Base-by-base conservation (phyloP, 805 yeast species). In the Maudiozyma serrabonitensis region DNA sequence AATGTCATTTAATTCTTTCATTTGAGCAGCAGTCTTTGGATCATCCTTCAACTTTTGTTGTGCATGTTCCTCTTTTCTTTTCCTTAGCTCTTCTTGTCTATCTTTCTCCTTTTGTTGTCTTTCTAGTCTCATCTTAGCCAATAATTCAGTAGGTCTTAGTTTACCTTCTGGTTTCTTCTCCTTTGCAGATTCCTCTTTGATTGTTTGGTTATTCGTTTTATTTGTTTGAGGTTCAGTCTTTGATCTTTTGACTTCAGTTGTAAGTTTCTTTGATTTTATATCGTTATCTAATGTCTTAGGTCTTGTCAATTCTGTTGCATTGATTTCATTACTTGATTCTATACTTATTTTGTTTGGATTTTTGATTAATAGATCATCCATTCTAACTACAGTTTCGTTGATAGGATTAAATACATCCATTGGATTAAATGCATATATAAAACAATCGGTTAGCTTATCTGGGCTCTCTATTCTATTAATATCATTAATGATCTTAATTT, bases 361-460 rank as follows among this genome's bases (percentile, higher is more conserved):
- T 34, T 51, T 52, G 9, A 61, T 56, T 9, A 55, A 38, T 37
- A 56, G 46, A 25, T 50, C 44, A 21, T 51, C 57, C 19, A 51
- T 46, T 35, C 57, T 56, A 31, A 57, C 56, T 11, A 48, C 31
- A 8, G 54, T 48, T 23, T 18, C 23, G 48, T 57, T 62, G 2
- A 56, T 48, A 16, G 66, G 62, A 12, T 53, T 52, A 45, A 60
- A 60, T 34, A 53, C 53, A 7, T 62, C 60, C 56, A 55, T 60
- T 2, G 69, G 67, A 45, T 59, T 62, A 49, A 65, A 62, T 4
- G 64, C 69, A 54, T 64, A 65, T 21, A 65, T 65, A 40, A 65
- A 65, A 44, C 62, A 61, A 50, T 65, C 69, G 1, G 50, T 35
- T 2, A 65, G 41, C 3, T 53, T 45, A 8, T 56, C 50, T n/a